Evolutionary conservation across 257 asterid genomes (phyloP).

Genomic region (Nicotiana benthamiana): DNA sequence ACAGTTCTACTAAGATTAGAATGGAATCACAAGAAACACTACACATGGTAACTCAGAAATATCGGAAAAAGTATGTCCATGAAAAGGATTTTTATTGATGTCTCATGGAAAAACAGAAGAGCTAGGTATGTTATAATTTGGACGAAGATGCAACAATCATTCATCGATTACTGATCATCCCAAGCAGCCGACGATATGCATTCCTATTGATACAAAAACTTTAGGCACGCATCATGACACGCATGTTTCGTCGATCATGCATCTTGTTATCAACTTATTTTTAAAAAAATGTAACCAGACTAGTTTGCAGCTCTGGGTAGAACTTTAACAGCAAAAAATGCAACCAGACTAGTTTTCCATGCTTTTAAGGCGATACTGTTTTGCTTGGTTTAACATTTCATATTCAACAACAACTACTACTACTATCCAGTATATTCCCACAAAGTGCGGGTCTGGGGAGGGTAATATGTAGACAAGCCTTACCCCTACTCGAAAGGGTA

Average conservation of each 20-base stretch:
- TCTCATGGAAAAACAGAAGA: neutral
- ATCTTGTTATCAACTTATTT: neutral
- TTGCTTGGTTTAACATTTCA: neutral
- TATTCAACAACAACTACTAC: too few relatives aligned
- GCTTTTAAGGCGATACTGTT: neutral
- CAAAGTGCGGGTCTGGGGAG: too few relatives aligned
- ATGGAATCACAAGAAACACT: neutral
- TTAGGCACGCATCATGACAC: neutral
- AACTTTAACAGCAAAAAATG: neutral
- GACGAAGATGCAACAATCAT: neutral
- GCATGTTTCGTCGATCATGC: neutral
- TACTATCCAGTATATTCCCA: too few relatives aligned
- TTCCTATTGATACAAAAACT: neutral
- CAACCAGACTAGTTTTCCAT: neutral
- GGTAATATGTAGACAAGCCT: too few relatives aligned
- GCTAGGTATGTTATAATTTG: neutral
- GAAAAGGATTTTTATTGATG: neutral
- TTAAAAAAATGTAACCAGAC: neutral
- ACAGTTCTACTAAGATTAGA: neutral
- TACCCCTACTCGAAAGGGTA: too few relatives aligned
- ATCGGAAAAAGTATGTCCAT: neutral
- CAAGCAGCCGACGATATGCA: neutral
- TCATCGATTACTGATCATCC: neutral
- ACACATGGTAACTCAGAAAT: neutral
- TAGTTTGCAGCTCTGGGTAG: neutral